Evolutionary conservation across 352 stramenopile species (phyloP).

Genomic region (Paralagenidium karlingii): DNA sequence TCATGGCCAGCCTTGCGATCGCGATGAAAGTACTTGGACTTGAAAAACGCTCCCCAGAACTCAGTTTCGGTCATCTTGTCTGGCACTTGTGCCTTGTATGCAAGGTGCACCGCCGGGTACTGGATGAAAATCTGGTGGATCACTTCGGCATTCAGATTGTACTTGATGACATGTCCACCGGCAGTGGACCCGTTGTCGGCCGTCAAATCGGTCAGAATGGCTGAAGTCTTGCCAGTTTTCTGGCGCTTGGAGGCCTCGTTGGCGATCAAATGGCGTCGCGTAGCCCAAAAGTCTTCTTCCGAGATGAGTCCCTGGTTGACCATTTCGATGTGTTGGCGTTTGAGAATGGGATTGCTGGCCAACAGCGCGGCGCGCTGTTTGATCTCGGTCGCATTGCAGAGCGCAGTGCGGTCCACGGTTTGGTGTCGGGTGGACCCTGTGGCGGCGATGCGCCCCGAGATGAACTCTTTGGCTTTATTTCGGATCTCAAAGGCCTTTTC

Average conservation of each 20-base stretch:
- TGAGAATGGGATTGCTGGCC: slow-evolving; percentile 58
- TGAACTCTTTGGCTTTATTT: slow-evolving; percentile 58
- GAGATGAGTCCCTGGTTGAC: slow-evolving; percentile 78
- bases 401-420: slow-evolving; percentile 24
- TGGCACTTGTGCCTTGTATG: slow-evolving; percentile 73
- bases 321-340: slow-evolving; percentile 80
- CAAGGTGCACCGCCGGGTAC: slow-evolving; percentile 76
- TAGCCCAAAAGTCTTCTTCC: slow-evolving; percentile 81
- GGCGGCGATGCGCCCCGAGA: slow-evolving; percentile 32
- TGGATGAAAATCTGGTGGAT: slow-evolving; percentile 87
- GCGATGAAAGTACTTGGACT: slow-evolving; percentile 84
- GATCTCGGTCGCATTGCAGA: slow-evolving; percentile 68
- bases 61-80: slow-evolving; percentile 85
- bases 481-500: slow-evolving; percentile 55
- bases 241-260: slow-evolving; percentile 76
- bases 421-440: slow-evolving; percentile 18
- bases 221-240: slow-evolving; percentile 74
- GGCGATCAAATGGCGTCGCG: slow-evolving; percentile 65
- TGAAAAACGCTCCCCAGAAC: slow-evolving; percentile 82
- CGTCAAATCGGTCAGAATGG: slow-evolving; percentile 68
- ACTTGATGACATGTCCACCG: slow-evolving; percentile 76
- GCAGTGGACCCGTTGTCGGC: slow-evolving; percentile 56
- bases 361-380: slow-evolving; percentile 72
- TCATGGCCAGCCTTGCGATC: slow-evolving; percentile 71
- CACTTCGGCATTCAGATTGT: slow-evolving; percentile 81